These are phyloP conservation scores for Gynochthodes officinalis DNA, from an alignment of 257 asterid species.

Conservation along the genomic window DNA sequence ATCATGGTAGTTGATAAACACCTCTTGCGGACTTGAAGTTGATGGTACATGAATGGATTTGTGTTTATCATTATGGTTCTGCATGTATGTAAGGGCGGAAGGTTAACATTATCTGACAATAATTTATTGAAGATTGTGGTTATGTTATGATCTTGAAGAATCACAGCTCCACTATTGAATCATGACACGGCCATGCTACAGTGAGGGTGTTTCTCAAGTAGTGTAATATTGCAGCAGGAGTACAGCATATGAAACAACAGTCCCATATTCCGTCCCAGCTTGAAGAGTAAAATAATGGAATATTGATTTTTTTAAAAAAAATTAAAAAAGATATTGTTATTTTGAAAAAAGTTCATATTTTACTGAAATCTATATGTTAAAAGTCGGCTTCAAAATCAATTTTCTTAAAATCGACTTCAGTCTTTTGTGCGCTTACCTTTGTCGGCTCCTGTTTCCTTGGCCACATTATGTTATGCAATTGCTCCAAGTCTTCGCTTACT, in stretches of 20 bases:
- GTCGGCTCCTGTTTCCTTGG: too few species aligned
- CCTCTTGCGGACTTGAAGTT: constrained; percentile 18
- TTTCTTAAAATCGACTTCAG: too few species aligned
- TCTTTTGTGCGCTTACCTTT: too few species aligned
- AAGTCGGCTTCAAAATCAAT: too few species aligned
- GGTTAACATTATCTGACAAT: background rate
- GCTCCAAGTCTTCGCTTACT: too few species aligned
- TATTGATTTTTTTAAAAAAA: too few species aligned
- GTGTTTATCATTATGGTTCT: background rate
- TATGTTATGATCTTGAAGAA: background rate
- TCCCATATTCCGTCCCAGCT: background rate
- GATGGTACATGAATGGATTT: background rate
- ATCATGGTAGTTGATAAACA: constrained; percentile 65
- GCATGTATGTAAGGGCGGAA: background rate
- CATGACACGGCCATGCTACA: background rate
- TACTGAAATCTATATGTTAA: too few species aligned
- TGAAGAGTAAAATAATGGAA: too few species aligned
- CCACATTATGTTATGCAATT: too few species aligned
- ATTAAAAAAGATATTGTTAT: too few species aligned
- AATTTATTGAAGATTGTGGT: background rate
- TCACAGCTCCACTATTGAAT: background rate
- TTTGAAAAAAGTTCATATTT: too few species aligned
- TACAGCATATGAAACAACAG: background rate
- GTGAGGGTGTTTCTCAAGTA: background rate
- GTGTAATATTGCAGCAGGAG: background rate